Evolutionary conservation across 192 early-diverging fungal species (phyloP).

Genomic region (Podochytrium sp.): DNA sequence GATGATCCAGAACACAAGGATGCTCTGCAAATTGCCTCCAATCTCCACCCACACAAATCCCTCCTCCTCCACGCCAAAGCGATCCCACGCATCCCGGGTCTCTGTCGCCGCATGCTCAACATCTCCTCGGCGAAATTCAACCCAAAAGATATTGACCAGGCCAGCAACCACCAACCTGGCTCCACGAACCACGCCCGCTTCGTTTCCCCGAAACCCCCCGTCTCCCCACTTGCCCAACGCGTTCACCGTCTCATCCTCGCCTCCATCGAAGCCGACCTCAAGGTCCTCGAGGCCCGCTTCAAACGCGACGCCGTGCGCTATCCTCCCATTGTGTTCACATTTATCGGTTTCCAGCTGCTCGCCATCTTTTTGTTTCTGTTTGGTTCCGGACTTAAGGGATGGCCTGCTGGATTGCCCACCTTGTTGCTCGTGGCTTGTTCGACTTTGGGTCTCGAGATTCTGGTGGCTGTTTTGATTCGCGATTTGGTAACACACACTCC

Average conservation of each 20-base stretch:
- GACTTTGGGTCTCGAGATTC: slow-evolving; percentile 5
- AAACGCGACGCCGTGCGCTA: slow-evolving; percentile 23
- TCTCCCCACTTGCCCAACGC: slow-evolving; percentile 8
- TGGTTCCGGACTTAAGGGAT: not conserved
- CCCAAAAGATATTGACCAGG: slow-evolving; percentile 17
- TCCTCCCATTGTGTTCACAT: slow-evolving; percentile 17
- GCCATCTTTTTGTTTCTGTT: slow-evolving; percentile 23
- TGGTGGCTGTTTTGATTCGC: slow-evolving; percentile 10
- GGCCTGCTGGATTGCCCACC: slow-evolving; percentile 11
- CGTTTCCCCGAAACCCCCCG: slow-evolving; percentile 1
- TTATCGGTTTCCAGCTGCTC: slow-evolving; percentile 23
- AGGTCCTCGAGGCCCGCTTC: slow-evolving; percentile 23
- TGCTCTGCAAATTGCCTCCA: not conserved
- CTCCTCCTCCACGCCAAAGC: slow-evolving; percentile 12
- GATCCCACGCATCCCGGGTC: slow-evolving; percentile 6
- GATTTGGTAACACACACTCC: slow-evolving; percentile 2
- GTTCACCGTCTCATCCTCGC: slow-evolving; percentile 28
- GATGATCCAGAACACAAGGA: not conserved
- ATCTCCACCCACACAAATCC: slow-evolving; percentile 8
- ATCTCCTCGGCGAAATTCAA: slow-evolving; percentile 18
- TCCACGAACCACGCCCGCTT: slow-evolving; percentile 11
- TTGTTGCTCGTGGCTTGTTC: not conserved
- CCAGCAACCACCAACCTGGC: slow-evolving; percentile 6
- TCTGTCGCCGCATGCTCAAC: slow-evolving; percentile 26
- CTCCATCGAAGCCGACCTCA: slow-evolving; percentile 25